These are phyloP conservation scores for Phytophthora agathidicida DNA, from an alignment of 352 stramenopile genomes.

Conservation along the genomic window DNA sequence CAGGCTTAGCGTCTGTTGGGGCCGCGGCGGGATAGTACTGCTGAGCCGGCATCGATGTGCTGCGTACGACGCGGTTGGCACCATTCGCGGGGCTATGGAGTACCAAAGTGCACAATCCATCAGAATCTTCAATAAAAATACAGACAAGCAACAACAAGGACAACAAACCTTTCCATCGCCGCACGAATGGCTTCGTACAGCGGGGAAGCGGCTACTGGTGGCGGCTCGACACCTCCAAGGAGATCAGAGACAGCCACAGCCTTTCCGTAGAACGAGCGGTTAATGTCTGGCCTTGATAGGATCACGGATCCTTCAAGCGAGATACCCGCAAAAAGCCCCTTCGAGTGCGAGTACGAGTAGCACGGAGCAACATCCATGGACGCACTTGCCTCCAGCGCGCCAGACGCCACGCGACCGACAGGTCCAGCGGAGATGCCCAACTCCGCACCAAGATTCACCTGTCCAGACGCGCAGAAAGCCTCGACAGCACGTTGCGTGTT, in stretches of 20 bases:
- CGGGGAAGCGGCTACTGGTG: conserved; percentile 80
- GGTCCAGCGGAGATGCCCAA: conserved; percentile 88
- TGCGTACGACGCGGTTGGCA: conserved; percentile 50
- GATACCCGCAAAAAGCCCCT: conserved; percentile 90
- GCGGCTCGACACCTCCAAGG: conserved; percentile 73
- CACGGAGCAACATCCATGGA: conserved; percentile 86
- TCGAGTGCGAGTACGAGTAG: conserved; percentile 93
- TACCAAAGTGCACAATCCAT: neutral
- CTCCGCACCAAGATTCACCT: conserved; percentile 92
- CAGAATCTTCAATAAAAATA: conserved; percentile 3
- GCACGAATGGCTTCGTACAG: conserved; percentile 86
- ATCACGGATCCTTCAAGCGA: conserved; percentile 92
- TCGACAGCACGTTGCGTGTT: conserved; percentile 89
- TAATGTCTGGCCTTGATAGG: conserved; percentile 89
- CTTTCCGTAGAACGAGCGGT: conserved; percentile 93
- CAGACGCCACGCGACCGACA: conserved; percentile 87
- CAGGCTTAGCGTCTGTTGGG: neutral
- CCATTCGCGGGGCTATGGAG: conserved; percentile 62
- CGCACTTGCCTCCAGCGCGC: conserved; percentile 72
- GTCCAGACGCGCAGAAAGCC: conserved; percentile 84
- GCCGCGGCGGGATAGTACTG: conserved; percentile 1
- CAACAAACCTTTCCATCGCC: conserved; percentile 66
- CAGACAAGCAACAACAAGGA: neutral
- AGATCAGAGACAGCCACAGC: conserved; percentile 72
- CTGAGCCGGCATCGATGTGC: conserved; percentile 13